Evolutionary conservation across 805 yeast genomes (phyloP).

Genomic region (Lachancea sp.): DNA sequence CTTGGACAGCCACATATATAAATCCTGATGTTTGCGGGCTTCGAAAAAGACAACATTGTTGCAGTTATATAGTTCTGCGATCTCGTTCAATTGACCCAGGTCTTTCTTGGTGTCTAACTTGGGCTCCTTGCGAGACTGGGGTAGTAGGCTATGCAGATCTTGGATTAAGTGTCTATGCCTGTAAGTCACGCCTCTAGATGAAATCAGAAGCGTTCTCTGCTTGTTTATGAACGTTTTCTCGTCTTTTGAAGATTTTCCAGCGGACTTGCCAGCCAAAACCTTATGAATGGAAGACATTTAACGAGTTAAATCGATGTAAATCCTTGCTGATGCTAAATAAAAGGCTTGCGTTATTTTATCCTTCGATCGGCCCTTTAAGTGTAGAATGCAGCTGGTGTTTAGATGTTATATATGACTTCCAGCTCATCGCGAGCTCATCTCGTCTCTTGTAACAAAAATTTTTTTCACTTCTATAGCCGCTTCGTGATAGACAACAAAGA

Average conservation of each 20-base stretch:
- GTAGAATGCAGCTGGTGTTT: too few relatives aligned
- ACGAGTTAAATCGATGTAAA: not conserved
- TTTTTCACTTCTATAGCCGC: conserved; percentile 2
- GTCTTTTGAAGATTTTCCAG: conserved; percentile 21
- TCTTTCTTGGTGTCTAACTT: conserved; percentile 90
- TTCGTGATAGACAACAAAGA: not conserved
- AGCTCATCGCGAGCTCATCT: conserved; percentile 7
- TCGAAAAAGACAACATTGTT: conserved; percentile 91
- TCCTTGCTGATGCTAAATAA: not conserved
- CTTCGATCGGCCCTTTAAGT: too few relatives aligned
- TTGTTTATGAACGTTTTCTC: conserved; percentile 64
- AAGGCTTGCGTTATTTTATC: too few relatives aligned
- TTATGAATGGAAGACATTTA: conserved; percentile 68
- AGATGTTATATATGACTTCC: not conserved
- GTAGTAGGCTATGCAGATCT: conserved; percentile 72
- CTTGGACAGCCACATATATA: conserved; percentile 90
- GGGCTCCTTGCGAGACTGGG: conserved; percentile 95
- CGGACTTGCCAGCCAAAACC: conserved; percentile 50
- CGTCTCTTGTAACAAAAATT: conserved; percentile 1
- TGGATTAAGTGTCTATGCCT: conserved; percentile 92
- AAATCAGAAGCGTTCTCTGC: conserved; percentile 81
- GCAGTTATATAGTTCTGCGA: conserved; percentile 95
- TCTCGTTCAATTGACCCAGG: conserved; percentile 82
- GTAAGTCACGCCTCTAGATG: conserved; percentile 90
- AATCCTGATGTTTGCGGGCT: conserved; percentile 91